Percentiles rank a stretch among this genome's conserved stretches.
Evolutionary conservation across 2,329 filamentous ascomycete species (phyloP).

Genomic region (Geoglossum cookeanum): DNA sequence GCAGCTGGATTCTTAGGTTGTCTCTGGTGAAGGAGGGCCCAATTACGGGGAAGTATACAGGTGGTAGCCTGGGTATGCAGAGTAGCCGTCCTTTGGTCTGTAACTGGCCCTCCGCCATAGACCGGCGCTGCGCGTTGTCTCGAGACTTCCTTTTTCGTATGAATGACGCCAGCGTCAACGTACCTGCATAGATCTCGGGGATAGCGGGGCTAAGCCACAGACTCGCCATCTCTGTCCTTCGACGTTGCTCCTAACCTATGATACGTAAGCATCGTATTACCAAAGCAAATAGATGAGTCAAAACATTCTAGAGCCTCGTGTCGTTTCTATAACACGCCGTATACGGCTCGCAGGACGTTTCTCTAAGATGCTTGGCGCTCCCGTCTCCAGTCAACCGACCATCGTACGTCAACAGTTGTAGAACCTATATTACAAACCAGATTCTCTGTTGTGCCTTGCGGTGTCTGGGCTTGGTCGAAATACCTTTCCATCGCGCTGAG

Average conservation of each 20-base stretch:
- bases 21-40: no score
- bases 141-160: not conserved
- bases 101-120: not conserved
- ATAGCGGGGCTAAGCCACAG: not conserved
- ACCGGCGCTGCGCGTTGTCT: not conserved
- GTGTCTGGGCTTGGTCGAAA: no score
- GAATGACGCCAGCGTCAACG: not conserved
- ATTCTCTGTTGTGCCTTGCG: not conserved
- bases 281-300: constrained; percentile 1
- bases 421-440: not conserved
- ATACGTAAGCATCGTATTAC: not conserved
- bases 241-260: not conserved
- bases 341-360: not conserved
- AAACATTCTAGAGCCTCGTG: not conserved
- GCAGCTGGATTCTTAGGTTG: no score
- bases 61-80: no score
- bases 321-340: not conserved
- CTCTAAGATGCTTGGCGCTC: not conserved
- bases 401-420: not conserved
- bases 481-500: not conserved
- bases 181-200: not conserved
- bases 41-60: no score
- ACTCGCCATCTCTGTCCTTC: not conserved
- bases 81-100: not conserved
- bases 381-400: not conserved